Evolutionary conservation across 2,329 filamentous ascomycete species (phyloP), one percentile per base, ranked within the genome.

Genomic region (Seiridium unicorne): DNA sequence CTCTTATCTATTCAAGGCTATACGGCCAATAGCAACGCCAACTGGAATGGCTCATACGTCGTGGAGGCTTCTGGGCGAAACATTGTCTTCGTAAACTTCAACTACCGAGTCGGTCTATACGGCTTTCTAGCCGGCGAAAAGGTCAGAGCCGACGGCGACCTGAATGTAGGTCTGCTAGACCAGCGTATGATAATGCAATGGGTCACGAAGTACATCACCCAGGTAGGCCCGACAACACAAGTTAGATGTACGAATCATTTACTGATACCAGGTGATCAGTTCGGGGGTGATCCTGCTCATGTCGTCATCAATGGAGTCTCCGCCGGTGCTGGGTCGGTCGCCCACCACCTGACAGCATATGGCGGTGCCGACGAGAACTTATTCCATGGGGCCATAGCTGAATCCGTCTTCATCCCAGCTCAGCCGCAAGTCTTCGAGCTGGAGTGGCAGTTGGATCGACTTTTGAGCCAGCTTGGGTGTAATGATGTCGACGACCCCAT

Each of bases 101-200:
- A 87, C 71, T 88, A 88, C 67, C 81, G 87, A 5, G 83, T 90
- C 5, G 86, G 85, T 0, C 73, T 84, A 0, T 83, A 83, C 65
- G 88, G 87, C 0, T 90, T 89, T 64, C 76, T 90, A 1, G 81
- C 85, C 0, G 81, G 85, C 51, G 79, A 85, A 44, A 75, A 81
- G 36, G 77, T 89, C 8, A 78, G 79, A 44, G 68, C 74, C 4
- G 74, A 85, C 63, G 87, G 87, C 0, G 78, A 81, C 54, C 76
- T 89, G 7, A 90, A 91, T 66, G 84, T 76, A 2, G 88, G 88
- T 0, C 70, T 90, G 6, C 75, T 89, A 3, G 88, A 91, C 65
- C 86, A 90, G 72, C 77, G 85, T 18, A 79, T 83, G 34, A 75
- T 83, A 2, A 70, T 91, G 51, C 69, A 82, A 55, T 90, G 88